Evolutionary conservation across 495 filamentous ascomycete genomes (phyloP).

Genomic region (Daldinia vernicosa): DNA sequence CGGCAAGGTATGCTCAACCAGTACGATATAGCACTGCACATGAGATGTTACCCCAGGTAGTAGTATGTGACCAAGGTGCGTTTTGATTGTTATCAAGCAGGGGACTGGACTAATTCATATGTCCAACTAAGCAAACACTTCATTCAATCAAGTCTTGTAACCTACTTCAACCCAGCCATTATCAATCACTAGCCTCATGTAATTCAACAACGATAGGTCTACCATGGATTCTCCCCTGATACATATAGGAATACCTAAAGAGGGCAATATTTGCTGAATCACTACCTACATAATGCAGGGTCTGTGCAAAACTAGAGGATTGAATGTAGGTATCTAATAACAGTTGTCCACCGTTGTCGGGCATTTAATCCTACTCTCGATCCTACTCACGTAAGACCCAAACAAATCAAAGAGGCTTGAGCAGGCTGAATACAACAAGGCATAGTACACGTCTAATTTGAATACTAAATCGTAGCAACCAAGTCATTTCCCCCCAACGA

Average conservation of each 20-base stretch:
- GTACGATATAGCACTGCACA: not conserved
- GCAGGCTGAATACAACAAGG: not conserved
- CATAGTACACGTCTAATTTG: not conserved
- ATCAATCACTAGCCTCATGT: not conserved
- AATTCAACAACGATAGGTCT: not conserved
- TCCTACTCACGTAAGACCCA: constrained; percentile 4
- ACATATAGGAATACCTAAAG: not conserved
- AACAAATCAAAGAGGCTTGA: not conserved
- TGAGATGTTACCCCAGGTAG: not conserved
- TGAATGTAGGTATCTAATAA: not conserved
- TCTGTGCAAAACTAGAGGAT: not conserved
- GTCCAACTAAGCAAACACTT: not conserved
- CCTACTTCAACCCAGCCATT: not conserved
- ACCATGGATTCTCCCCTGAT: not conserved
- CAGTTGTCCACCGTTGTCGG: not conserved
- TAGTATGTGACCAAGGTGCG: not conserved
- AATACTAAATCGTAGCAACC: not conserved
- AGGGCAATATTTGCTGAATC: not conserved
- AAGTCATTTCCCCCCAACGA: not conserved
- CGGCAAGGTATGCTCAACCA: not conserved
- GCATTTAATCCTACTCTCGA: not conserved
- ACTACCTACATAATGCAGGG: not conserved
- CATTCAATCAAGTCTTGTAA: not conserved
- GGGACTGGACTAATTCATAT: not conserved
- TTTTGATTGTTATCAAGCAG: not conserved